These are phyloP conservation scores for Malassezia slooffiae DNA, from an alignment of 1,284 basidiomycete species.

Conservation along the genomic window DNA sequence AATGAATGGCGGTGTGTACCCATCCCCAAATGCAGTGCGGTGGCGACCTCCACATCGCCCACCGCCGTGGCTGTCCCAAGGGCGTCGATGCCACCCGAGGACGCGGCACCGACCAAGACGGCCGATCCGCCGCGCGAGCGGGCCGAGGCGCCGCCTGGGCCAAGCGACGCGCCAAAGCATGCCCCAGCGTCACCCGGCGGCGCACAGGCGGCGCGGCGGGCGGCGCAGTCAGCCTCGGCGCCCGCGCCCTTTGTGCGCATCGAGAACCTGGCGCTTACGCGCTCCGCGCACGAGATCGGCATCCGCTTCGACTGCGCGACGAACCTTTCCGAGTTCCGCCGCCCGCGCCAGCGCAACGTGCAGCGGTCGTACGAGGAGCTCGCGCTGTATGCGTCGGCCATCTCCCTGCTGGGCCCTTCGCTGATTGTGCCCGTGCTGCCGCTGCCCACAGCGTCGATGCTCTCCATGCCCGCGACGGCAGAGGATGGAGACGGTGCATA, in stretches of 20 bases:
- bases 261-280: not conserved
- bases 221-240: no score
- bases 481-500: not conserved
- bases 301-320: constrained; percentile 18
- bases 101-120: no score
- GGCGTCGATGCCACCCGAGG: no score
- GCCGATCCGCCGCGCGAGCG: no score
- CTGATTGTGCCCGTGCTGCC: constrained; percentile 32
- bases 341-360: constrained; percentile 23
- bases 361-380: constrained; percentile 32
- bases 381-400: constrained; percentile 25
- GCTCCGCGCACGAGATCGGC: constrained; percentile 5
- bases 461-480: not conserved
- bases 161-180: no score
- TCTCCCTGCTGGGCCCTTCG: constrained; percentile 21
- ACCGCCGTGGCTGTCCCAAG: not conserved
- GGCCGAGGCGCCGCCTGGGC: no score
- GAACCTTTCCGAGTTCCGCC: constrained; percentile 34
- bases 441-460: constrained; percentile 18
- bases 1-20: no score
- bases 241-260: no score
- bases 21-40: no score
- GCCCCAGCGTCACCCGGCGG: no score
- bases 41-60: not conserved
- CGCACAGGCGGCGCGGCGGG: no score